Conservation (phyloP, 306 rosid species). For the Betula pendula region DNA sequence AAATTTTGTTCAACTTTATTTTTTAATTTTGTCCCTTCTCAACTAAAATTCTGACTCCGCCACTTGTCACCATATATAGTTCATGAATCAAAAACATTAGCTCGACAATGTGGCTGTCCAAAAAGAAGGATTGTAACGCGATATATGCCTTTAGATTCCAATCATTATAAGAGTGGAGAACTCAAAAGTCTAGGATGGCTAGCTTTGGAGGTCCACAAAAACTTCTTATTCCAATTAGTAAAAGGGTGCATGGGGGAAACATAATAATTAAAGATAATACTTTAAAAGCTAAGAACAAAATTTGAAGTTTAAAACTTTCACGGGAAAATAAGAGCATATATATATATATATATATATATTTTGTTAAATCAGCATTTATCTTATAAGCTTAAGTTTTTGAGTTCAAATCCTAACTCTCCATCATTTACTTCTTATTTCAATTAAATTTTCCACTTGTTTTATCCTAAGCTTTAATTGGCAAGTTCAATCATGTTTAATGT, state of each 20-base stretch:
- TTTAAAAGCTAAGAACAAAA: background rate
- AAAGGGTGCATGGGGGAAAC: too few relatives aligned
- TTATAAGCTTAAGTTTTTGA: too few relatives aligned
- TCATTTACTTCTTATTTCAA: too few relatives aligned
- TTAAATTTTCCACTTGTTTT: too few relatives aligned
- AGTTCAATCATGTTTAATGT: slow-evolving; percentile 3
- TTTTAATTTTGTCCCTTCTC: too few relatives aligned
- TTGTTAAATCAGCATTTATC: too few relatives aligned
- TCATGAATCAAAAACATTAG: background rate
- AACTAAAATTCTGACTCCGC: too few relatives aligned
- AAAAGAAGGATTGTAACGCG: background rate
- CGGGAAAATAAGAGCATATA: background rate
- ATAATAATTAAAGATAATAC: too few relatives aligned
- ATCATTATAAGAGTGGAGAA: background rate
- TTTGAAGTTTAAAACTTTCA: background rate
- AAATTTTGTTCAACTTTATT: too few relatives aligned
- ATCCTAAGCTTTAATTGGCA: background rate
- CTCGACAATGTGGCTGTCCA: background rate
- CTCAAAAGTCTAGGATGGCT: background rate
- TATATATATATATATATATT: too few relatives aligned
- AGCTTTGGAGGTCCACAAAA: background rate
- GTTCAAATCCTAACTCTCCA: too few relatives aligned
- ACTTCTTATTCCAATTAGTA: background rate
- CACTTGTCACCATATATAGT: too few relatives aligned
- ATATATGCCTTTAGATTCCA: background rate